Evolutionary conservation across 2,329 filamentous ascomycete species (phyloP).

Genomic region (Fusarium floridanum): DNA sequence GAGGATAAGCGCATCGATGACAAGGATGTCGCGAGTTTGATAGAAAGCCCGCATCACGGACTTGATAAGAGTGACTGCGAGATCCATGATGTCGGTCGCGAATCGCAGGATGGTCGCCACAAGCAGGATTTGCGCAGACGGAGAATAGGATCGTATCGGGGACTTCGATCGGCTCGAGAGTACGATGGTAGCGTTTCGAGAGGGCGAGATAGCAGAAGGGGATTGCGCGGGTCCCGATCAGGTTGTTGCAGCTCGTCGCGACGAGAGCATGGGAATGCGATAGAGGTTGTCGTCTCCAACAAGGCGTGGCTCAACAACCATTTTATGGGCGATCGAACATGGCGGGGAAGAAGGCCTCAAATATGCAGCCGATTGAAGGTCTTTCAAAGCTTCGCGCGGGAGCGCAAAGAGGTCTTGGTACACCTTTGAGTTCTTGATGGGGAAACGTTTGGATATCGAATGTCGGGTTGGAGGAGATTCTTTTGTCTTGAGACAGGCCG

Average conservation of each 20-base stretch:
- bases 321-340: conserved; percentile 33
- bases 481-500: conserved; percentile 2
- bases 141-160: background rate
- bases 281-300: conserved; percentile 24
- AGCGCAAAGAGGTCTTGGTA: background rate
- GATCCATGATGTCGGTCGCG: conserved; percentile 57
- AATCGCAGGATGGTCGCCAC: conserved; percentile 1
- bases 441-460: background rate
- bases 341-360: conserved; percentile 6
- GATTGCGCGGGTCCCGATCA: background rate
- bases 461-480: conserved; percentile 2
- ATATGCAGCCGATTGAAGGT: background rate
- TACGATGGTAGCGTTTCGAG: background rate
- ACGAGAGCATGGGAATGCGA: conserved; percentile 10
- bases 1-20: conserved; percentile 87
- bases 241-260: background rate
- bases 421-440: background rate
- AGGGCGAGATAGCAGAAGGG: background rate
- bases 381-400: background rate
- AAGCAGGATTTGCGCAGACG: background rate
- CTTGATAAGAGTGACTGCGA: conserved; percentile 83
- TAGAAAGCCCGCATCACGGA: conserved; percentile 90
- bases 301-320: conserved; percentile 31
- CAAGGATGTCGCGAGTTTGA: conserved; percentile 83
- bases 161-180: background rate